Conservation (phyloP, 192 early-diverging fungal genomes). For the Backusella liffmaniae region DNA sequence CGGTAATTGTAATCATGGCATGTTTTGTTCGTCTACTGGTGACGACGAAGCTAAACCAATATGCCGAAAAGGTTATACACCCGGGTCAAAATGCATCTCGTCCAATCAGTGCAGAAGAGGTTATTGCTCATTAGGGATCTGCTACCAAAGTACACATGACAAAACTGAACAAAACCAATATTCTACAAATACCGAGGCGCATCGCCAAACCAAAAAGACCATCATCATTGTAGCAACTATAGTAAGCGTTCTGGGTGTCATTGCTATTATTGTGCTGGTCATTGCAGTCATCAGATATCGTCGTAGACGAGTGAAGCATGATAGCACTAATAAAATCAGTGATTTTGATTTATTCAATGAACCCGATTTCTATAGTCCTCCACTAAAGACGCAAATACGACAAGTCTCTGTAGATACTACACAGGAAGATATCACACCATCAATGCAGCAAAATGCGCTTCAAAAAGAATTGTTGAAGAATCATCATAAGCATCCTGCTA, state of each 20-base stretch:
- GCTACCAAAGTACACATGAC: not conserved
- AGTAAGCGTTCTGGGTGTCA: not conserved
- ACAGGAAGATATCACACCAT: not conserved
- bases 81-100: not conserved
- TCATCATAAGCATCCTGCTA: not conserved
- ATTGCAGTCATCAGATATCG: not conserved
- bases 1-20: not conserved
- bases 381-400: not conserved
- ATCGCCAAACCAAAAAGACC: not conserved
- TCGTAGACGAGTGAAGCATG: not conserved
- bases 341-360: not conserved
- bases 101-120: not conserved
- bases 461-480: not conserved
- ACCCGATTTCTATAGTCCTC: not conserved
- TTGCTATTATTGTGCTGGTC: not conserved
- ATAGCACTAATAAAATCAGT: not conserved
- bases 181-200: not conserved
- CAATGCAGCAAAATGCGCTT: not conserved
- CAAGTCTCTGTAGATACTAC: not conserved
- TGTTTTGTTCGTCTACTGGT: not conserved
- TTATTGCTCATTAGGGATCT: not conserved
- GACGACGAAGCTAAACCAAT: not conserved
- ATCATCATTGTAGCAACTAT: not conserved
- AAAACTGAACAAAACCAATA: not conserved
- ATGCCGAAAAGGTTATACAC: not conserved